phyloP scores from a whole-genome alignment of 2,329 filamentous ascomycete species.

The Pseudocercospora musae region DNA sequence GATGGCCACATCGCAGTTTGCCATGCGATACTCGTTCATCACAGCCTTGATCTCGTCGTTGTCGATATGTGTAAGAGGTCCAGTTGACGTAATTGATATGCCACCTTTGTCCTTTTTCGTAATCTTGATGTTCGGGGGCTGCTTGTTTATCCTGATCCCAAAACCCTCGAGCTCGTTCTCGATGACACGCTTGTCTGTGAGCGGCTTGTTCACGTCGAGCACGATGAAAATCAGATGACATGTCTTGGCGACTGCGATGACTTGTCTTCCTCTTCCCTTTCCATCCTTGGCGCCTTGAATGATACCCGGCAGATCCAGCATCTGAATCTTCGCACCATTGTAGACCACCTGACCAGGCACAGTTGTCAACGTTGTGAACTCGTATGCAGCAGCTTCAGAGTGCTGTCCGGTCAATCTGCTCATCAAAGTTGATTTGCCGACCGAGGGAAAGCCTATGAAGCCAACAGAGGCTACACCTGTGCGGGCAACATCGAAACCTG shows the following conservation, averaged over 20 bases:
- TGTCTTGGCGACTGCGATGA: constrained; percentile 98
- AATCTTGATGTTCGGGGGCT: constrained; percentile 97
- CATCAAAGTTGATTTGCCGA: constrained; percentile 98
- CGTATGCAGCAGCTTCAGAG: constrained; percentile 94
- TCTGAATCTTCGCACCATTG: constrained; percentile 96
- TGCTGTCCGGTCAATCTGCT: constrained; percentile 91
- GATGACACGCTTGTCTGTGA: constrained; percentile 95
- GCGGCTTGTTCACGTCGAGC: constrained; percentile 94
- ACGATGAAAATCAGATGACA: constrained; percentile 99
- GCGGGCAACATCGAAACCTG: constrained; percentile 94
- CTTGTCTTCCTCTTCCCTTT: constrained; percentile 93
- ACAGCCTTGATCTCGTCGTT: constrained; percentile 97
- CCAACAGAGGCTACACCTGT: constrained; percentile 96
- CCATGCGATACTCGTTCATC: constrained; percentile 95
- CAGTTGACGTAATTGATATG: constrained; percentile 91
- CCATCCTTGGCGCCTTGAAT: constrained; percentile 98
- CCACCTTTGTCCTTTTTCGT: constrained; percentile 99
- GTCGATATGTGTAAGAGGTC: constrained; percentile 87
- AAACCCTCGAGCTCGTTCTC: constrained; percentile 95
- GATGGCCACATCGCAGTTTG: constrained; percentile 94
- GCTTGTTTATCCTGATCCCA: constrained; percentile 95
- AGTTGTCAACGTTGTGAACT: constrained; percentile 97
- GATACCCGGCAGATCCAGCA: constrained; percentile 97
- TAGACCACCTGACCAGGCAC: constrained; percentile 95
- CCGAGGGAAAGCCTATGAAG: constrained; percentile 97